phyloP scores from a whole-genome alignment of 2,329 filamentous ascomycete genomes.

The Neoarthrinium moseri region DNA sequence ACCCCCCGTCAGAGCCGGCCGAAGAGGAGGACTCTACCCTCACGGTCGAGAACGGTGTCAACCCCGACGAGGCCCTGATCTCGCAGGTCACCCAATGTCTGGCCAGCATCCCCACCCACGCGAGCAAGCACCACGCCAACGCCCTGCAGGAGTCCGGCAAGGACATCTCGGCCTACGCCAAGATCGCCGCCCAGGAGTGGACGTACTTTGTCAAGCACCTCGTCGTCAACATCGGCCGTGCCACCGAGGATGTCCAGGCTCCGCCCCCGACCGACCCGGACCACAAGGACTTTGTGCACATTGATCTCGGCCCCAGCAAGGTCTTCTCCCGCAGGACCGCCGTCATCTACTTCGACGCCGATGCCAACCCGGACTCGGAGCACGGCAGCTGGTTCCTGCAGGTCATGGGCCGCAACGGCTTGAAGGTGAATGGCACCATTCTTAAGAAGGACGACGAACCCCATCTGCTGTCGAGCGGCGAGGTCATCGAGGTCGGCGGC shows the following conservation, averaged over 20 bases:
- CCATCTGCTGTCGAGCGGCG: conserved; percentile 73
- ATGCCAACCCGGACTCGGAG: conserved; percentile 30
- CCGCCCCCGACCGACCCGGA: conserved; percentile 40
- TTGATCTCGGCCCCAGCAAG: conserved; percentile 85
- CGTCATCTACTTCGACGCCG: conserved; percentile 69
- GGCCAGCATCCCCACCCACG: conserved; percentile 49
- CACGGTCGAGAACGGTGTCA: conserved; percentile 33
- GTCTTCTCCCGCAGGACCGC: conserved; percentile 77
- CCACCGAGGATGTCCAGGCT: conserved; percentile 46
- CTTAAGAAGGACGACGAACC: conserved; percentile 65
- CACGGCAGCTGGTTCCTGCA: conserved; percentile 74
- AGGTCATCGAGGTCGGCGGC: conserved; percentile 87
- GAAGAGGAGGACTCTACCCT: conserved; percentile 45
- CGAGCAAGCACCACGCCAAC: conserved; percentile 62
- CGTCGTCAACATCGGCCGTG: conserved; percentile 74
- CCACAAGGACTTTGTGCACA: conserved; percentile 64
- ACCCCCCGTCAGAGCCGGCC: conserved; percentile 40
- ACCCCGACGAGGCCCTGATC: conserved; percentile 49
- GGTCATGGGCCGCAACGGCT: conserved; percentile 88
- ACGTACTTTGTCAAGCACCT: conserved; percentile 79
- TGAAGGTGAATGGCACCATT: conserved; percentile 74
- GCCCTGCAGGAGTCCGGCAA: conserved; percentile 61
- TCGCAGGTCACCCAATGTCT: conserved; percentile 55
- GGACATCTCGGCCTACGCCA: conserved; percentile 73
- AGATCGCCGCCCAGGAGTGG: conserved; percentile 80